phyloP scores from a whole-genome alignment of 768 basidiomycete species.

The Boletus insuetus region DNA sequence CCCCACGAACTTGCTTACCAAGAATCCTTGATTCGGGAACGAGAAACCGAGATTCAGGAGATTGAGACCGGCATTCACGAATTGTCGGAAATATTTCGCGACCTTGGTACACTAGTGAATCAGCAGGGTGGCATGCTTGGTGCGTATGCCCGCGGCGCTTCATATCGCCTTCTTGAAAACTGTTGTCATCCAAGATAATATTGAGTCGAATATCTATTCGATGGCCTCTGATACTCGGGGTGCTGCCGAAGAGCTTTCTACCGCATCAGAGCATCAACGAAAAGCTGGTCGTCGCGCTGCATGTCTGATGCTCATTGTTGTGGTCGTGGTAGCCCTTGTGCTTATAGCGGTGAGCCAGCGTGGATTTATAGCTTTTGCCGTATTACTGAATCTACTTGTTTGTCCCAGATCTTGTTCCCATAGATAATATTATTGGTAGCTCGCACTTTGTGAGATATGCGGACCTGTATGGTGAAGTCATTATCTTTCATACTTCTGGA shows the following conservation, averaged over 20 bases:
- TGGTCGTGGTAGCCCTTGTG: slow-evolving; percentile 84
- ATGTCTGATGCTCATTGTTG: slow-evolving; percentile 85
- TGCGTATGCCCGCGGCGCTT: slow-evolving; percentile 36
- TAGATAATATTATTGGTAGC: slow-evolving; percentile 6
- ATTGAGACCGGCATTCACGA: slow-evolving; percentile 98
- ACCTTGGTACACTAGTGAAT: slow-evolving; percentile 89
- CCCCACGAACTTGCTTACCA: slow-evolving; percentile 94
- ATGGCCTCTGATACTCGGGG: slow-evolving; percentile 79
- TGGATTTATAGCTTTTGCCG: neutral
- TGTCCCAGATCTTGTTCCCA: slow-evolving; percentile 23
- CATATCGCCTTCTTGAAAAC: neutral
- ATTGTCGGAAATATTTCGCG: slow-evolving; percentile 92
- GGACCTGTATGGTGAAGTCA: slow-evolving; percentile 8
- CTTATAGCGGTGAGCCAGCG: slow-evolving; percentile 77
- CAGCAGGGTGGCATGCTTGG: slow-evolving; percentile 96
- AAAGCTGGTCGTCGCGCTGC: slow-evolving; percentile 89
- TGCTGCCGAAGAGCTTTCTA: slow-evolving; percentile 82
- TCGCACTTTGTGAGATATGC: neutral
- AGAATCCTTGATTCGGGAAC: slow-evolving; percentile 78
- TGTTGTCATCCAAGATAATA: slow-evolving; percentile 64
- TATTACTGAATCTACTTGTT: neutral
- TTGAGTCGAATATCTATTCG: slow-evolving; percentile 89
- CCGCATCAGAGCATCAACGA: slow-evolving; percentile 91
- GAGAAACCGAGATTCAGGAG: slow-evolving; percentile 91
- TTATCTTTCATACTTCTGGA: neutral